Conservation (phyloP, 1,139 yeast genomes). For the Candida pseudoviswanathii region DNA sequence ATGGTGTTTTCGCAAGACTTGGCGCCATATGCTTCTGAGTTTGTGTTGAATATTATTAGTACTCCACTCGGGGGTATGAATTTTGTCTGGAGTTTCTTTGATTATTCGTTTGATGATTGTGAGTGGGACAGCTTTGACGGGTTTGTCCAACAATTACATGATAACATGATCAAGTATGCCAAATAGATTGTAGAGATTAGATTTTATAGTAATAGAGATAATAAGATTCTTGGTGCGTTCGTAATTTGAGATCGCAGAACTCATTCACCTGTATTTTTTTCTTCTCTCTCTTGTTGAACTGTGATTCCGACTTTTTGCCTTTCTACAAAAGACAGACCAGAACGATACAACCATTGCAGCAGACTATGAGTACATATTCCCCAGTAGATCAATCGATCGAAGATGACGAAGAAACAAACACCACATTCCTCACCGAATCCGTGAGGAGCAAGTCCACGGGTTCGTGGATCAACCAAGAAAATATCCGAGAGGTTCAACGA, state of each 20-base stretch:
- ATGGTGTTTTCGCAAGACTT: constrained; percentile 42
- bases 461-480: constrained; percentile 41
- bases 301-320: background rate
- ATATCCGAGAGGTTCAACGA: constrained; percentile 38
- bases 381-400: constrained; percentile 8
- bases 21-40: constrained; percentile 39
- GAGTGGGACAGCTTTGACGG: constrained; percentile 27
- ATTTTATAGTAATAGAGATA: background rate
- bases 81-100: constrained; percentile 34
- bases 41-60: constrained; percentile 37
- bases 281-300: background rate
- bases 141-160: constrained; percentile 21
- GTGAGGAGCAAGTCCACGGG: constrained; percentile 27
- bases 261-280: background rate
- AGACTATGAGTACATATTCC: constrained; percentile 3
- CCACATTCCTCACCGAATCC: constrained; percentile 5
- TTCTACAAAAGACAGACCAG: background rate
- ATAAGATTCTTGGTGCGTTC: no score
- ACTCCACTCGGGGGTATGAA: constrained; percentile 39
- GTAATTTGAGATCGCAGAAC: background rate
- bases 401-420: constrained; percentile 1
- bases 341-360: background rate
- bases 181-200: background rate
- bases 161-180: constrained; percentile 22
- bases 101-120: constrained; percentile 26